phyloP scores from a whole-genome alignment of 2,329 filamentous ascomycete genomes.

The Hymenoscyphus occultus region DNA sequence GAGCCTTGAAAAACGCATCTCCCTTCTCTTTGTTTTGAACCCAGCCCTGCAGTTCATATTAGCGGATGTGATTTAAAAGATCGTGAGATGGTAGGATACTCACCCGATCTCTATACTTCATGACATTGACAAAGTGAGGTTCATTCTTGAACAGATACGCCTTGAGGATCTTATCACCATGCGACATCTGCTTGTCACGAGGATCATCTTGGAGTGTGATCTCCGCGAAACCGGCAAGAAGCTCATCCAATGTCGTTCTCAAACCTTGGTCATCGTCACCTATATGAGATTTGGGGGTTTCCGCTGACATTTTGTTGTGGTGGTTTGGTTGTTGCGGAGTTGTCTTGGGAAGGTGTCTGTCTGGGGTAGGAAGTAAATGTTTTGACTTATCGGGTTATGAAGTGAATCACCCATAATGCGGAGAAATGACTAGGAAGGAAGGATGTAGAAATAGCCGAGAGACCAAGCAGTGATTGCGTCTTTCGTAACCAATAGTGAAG shows the following conservation, averaged over 20 bases:
- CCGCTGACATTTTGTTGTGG: background rate
- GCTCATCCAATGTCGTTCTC: conserved; percentile 9
- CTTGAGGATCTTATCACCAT: conserved; percentile 18
- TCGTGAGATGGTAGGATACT: background rate
- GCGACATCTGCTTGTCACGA: conserved; percentile 7
- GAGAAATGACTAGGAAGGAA: background rate
- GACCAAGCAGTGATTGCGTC: background rate
- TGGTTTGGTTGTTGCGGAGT: background rate
- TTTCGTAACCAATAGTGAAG: background rate
- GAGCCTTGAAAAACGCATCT: conserved; percentile 43
- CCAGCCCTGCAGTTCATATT: conserved; percentile 34
- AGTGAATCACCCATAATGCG: background rate
- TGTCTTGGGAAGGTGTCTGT: background rate
- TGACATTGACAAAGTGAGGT: conserved; percentile 22
- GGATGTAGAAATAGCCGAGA: background rate
- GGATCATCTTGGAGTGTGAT: conserved; percentile 10
- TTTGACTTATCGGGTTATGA: background rate
- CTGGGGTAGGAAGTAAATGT: background rate
- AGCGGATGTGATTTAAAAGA: background rate
- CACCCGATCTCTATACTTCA: conserved; percentile 23
- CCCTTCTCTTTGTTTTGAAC: conserved; percentile 45
- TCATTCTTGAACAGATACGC: conserved; percentile 22
- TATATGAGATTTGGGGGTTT: background rate
- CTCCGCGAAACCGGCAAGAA: conserved; percentile 10
- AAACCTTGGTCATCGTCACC: background rate